Evolutionary conservation across 2,329 filamentous ascomycete species (phyloP).

Genomic region (Sclerotinia nivalis): DNA sequence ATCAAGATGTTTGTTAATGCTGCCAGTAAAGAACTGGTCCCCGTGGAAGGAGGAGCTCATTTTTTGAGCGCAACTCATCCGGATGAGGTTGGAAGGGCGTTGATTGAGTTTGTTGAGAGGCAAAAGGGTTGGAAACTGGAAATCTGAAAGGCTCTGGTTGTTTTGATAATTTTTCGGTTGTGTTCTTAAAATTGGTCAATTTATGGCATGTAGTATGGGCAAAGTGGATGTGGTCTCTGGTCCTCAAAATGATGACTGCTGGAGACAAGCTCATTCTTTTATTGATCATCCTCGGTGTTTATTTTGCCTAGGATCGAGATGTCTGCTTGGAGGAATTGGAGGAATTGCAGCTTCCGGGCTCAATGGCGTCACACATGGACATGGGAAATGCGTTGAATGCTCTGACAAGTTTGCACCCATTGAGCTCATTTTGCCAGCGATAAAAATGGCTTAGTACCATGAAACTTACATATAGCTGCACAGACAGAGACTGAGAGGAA

Average conservation of each 20-base stretch:
- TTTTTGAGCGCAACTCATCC: conserved; percentile 47
- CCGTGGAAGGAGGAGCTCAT: conserved; percentile 50
- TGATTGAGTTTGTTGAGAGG: conserved; percentile 27
- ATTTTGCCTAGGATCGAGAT: not conserved
- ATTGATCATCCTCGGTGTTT: not conserved
- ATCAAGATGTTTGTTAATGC: conserved; percentile 53
- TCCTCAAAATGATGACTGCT: not conserved
- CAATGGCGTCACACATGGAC: too few relatives aligned
- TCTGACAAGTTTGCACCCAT: too few relatives aligned
- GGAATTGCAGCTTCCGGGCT: too few relatives aligned
- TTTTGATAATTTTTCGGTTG: not conserved
- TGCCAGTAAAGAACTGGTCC: conserved; percentile 47
- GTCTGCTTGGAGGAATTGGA: too few relatives aligned
- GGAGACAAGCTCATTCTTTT: not conserved
- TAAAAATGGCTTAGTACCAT: too few relatives aligned
- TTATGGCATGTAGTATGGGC: not conserved
- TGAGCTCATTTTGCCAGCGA: too few relatives aligned
- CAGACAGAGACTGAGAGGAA: too few relatives aligned
- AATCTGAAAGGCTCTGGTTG: not conserved
- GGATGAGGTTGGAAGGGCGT: conserved; percentile 24
- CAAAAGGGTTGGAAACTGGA: not conserved
- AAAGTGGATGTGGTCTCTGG: not conserved
- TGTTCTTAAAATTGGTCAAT: not conserved
- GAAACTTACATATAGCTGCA: too few relatives aligned
- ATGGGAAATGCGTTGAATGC: too few relatives aligned